Conservation (phyloP, 176 grass and related monocot species). For the Secale cereale region DNA sequence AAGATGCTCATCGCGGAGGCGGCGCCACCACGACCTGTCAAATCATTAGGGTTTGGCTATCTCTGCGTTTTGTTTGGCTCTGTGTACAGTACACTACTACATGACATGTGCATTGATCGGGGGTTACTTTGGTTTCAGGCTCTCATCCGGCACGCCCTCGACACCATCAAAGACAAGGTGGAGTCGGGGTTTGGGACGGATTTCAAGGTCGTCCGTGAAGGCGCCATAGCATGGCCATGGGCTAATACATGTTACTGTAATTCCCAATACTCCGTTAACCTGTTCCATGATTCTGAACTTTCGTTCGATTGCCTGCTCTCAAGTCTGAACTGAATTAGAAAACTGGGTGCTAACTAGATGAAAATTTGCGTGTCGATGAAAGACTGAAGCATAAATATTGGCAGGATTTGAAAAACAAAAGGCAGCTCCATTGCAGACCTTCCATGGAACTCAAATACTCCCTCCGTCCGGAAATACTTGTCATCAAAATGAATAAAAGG, state of each 20-base stretch:
- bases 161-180: neutral
- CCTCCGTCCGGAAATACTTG: no score
- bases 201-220: neutral
- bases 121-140: neutral
- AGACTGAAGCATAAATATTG: no score
- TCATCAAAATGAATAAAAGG: no score
- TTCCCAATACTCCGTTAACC: neutral
- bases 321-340: no score
- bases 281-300: neutral
- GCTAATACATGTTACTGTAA: neutral
- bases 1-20: no score
- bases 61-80: neutral
- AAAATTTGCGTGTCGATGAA: no score
- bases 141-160: neutral
- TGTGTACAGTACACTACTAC: no score
- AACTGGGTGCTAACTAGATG: no score
- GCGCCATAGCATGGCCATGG: neutral
- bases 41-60: neutral
- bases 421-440: no score
- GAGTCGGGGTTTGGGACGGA: neutral
- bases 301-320: neutral
- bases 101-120: neutral
- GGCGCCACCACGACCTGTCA: neutral
- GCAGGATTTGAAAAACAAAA: no score
- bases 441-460: no score